Evolutionary conservation across 78 protist species (phyloP), one percentile per base, ranked within the genome.

Genomic region (Dictyostelium discoideum): DNA sequence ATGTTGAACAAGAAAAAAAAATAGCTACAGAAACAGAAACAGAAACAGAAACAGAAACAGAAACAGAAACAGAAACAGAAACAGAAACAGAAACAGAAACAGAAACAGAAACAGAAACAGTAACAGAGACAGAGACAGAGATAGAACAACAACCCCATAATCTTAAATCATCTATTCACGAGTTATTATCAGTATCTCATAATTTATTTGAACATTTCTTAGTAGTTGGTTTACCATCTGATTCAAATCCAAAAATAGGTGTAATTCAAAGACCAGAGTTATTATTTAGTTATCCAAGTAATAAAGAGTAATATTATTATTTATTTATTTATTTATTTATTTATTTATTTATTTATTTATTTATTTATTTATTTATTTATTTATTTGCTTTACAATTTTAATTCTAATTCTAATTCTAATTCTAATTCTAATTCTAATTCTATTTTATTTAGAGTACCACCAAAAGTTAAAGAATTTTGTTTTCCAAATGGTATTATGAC

Each of bases 401-500:
- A 72, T 73, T 78, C 3, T 22, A 83, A 5, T n/a, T 72, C 7
- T 72, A 24, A 26, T 20, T 72, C 3, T 29, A 72, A 11, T 72
- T 29, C 0, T 72, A 29, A 8, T 67, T 24, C 48, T 44, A 44
- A 3, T 44, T 7, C 48, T 44, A 44, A 24, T 20, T 67, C 1
- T 67, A 5, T 79, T 29, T 79, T 44, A 46, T 5, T n/a, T 16
- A 54, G 92, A 44, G 84, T 63, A 50, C 94, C 94, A 90, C 94
- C 94, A 39, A 90, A 90, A 37, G 85, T 82, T 65, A 50, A 50
- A 57, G 94, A 90, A 50, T 90, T 90, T 85, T 90, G 94, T 60
- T 90, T 90, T 50, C 94, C 94, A 67, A 90, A 82, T 90, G 94
- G 94, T 24, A 90, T 90, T 18, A n/a, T 85, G 48, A 82, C 93